These are phyloP conservation scores for Fremontodendron californicum DNA, from an alignment of 345 rosid species.

Conservation along the genomic window DNA sequence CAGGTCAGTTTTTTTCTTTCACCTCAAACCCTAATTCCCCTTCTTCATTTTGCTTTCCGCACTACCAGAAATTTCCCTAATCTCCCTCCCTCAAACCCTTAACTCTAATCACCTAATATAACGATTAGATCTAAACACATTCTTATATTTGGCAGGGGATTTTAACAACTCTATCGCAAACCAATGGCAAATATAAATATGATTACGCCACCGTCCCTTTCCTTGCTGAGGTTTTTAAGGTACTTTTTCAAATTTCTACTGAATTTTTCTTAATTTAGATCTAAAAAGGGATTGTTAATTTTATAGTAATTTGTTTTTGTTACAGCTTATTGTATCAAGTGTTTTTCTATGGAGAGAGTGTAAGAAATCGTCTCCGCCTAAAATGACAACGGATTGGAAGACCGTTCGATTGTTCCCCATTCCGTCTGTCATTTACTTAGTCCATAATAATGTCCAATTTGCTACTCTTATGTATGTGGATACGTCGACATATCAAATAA, in stretches of 20 bases:
- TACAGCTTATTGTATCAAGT: slow-evolving; percentile 77
- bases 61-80: background rate
- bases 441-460: slow-evolving; percentile 94
- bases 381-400: slow-evolving; percentile 90
- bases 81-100: slow-evolving; percentile 1
- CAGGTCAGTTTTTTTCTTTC: slow-evolving; percentile 31
- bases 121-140: background rate
- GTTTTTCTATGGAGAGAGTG: slow-evolving; percentile 72
- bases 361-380: slow-evolving; percentile 40
- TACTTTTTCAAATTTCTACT: slow-evolving; percentile 12
- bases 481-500: slow-evolving; percentile 93
- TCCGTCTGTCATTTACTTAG: slow-evolving; percentile 80
- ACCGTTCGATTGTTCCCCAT: slow-evolving; percentile 73
- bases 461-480: slow-evolving; percentile 90
- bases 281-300: background rate
- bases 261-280: slow-evolving; percentile 1
- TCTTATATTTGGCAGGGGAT: slow-evolving; percentile 53
- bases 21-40: background rate
- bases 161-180: slow-evolving; percentile 84
- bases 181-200: slow-evolving; percentile 73
- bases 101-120: background rate
- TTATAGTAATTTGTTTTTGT: background rate
- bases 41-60: background rate
- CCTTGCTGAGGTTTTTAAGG: slow-evolving; percentile 96
- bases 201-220: slow-evolving; percentile 96